These are phyloP conservation scores for Pseudohyphozyma bogoriensis DNA, from an alignment of 768 basidiomycete species.

Conservation along the genomic window DNA sequence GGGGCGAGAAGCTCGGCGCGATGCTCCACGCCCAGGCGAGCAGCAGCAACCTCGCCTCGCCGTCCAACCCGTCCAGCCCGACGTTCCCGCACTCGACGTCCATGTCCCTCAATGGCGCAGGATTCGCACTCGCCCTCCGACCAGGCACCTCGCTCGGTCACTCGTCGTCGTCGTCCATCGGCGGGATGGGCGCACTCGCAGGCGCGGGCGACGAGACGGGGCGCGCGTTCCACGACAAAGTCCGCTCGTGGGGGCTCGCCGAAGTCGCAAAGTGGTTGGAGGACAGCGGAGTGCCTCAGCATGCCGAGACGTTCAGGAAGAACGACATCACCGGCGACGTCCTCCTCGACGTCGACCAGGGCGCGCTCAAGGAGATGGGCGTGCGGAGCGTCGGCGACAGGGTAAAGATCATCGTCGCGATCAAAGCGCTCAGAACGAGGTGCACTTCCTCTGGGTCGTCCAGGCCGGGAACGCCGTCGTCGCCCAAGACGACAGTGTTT, in stretches of 20 bases:
- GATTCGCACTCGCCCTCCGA: slow-evolving; percentile 8
- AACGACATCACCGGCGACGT: slow-evolving; percentile 92
- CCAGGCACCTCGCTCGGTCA: slow-evolving; percentile 7
- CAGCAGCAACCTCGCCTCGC: not conserved
- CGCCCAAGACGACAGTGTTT: no score
- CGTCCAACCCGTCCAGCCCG: slow-evolving; percentile 10
- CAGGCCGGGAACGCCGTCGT: no score
- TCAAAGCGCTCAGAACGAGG: slow-evolving; percentile 63
- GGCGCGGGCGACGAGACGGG: not conserved
- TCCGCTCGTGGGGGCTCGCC: slow-evolving; percentile 36
- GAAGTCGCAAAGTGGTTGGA: slow-evolving; percentile 60
- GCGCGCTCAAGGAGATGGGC: slow-evolving; percentile 79
- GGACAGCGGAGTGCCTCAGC: slow-evolving; percentile 42
- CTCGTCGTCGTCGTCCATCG: not conserved
- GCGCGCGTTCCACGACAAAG: slow-evolving; percentile 33
- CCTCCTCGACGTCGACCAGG: slow-evolving; percentile 79
- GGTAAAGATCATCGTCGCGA: slow-evolving; percentile 71
- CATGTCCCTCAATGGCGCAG: slow-evolving; percentile 9
- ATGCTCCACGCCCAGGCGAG: not conserved
- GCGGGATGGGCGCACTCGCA: not conserved
- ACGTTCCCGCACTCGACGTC: slow-evolving; percentile 12
- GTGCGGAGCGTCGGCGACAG: slow-evolving; percentile 79
- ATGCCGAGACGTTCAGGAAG: slow-evolving; percentile 55
- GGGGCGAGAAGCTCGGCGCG: not conserved
- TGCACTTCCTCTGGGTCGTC: no score